Base-by-base conservation (phyloP, 2,329 filamentous ascomycete species). In the Fusarium domesticum region DNA sequence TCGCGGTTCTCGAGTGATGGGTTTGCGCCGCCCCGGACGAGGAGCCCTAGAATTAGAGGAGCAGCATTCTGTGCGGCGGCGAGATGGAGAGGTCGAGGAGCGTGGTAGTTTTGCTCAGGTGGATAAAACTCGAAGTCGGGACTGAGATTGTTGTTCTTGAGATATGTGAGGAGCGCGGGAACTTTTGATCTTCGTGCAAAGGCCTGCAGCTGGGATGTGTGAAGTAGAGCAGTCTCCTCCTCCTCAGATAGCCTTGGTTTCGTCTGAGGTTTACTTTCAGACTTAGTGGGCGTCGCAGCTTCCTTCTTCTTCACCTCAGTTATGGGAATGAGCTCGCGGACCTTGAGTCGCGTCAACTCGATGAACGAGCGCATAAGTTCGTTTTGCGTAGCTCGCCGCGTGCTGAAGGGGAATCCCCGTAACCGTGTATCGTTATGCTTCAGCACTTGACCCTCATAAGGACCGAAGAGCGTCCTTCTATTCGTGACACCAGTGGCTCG, bases 311-410 rank as follows among this genome's bases (percentile, higher is more conserved):
- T 76, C 25, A 65, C 64, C 47, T 76, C 73, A 11, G 82, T 76
- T 3, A 74, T 77, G 51, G 89, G 85, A 45, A 88, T 78, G 19
- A 97, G 78, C 50, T 87, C 85, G 37, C 81, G 83, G 36, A 96
- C 77, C 67, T 98, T 96, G 14, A 96, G 77, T 14, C 93, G 77
- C 0, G 93, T 98, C 23, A 98, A 77, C 70, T 98, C 93, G 50
- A 95, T 87, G 59, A 96, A 98, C 1, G 87, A 87, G 31, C 92
- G 82, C 86, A 97, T 93, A 0, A 98, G 81, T 66, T 98, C 93
- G 37, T 86, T 88, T 61, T 97, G 91, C 0, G 93, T 98, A 1
- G 93, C 89, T 45, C 93, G 78, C 11, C 90, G 80, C 7, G 93
- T 98, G 64, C 80, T 96, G 66, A 98, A 98, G 0, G 93, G 93